Evolutionary conservation across 805 yeast species (phyloP).

Genomic region (Saccharomycopsis synnaedendra): DNA sequence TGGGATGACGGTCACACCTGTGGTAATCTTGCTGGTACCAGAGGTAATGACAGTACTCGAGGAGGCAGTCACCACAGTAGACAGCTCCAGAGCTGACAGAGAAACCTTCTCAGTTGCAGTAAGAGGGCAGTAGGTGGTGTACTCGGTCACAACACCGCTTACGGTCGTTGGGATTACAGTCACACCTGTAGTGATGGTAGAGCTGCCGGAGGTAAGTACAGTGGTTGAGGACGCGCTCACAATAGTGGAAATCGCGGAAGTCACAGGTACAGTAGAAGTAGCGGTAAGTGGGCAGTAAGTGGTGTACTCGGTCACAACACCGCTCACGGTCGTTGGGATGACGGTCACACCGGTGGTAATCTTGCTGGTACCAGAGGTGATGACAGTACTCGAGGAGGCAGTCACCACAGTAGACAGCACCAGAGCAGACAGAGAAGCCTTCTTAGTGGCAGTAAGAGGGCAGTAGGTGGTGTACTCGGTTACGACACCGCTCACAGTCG

Average conservation of each 20-base stretch:
- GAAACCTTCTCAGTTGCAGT: no score
- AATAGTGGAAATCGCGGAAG: slow-evolving; percentile 20
- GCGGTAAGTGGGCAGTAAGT: slow-evolving; percentile 11
- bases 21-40: no score
- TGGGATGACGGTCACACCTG: slow-evolving; percentile 1
- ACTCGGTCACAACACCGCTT: slow-evolving; percentile 18
- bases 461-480: slow-evolving; percentile 13
- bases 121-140: slow-evolving; percentile 21
- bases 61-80: slow-evolving; percentile 17
- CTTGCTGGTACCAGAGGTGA: not conserved
- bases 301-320: slow-evolving; percentile 9
- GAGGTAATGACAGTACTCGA: no score
- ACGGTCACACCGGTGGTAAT: slow-evolving; percentile 13
- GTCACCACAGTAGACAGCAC: slow-evolving; percentile 22
- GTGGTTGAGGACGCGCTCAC: slow-evolving; percentile 20
- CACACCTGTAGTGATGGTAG: slow-evolving; percentile 12
- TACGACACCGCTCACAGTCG: slow-evolving; percentile 6
- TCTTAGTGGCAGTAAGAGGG: slow-evolving; percentile 2
- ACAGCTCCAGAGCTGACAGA: no score
- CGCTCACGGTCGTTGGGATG: slow-evolving; percentile 13
- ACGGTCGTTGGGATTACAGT: slow-evolving; percentile 17
- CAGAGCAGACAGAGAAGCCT: not conserved
- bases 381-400: slow-evolving; percentile 20
- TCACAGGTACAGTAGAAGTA: not conserved
- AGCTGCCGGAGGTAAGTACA: slow-evolving; percentile 7